Evolutionary conservation across 2,329 filamentous ascomycete genomes (phyloP).

Genomic region (Boeremia exigua): DNA sequence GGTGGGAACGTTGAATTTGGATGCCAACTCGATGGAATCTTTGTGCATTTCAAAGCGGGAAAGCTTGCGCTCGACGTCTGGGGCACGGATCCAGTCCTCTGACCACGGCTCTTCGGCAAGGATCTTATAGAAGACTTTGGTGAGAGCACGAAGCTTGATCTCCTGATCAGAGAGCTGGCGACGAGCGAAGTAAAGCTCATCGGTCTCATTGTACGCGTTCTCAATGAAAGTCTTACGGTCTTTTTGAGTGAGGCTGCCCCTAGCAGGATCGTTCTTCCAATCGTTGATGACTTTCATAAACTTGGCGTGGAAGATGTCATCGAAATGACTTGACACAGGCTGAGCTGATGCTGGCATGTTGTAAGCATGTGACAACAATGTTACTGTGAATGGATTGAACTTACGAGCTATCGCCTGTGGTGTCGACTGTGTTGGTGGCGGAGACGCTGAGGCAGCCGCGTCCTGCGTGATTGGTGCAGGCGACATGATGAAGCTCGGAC

Average conservation of each 20-base stretch:
- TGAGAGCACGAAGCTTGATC: slow-evolving; percentile 45
- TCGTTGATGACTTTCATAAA: slow-evolving; percentile 44
- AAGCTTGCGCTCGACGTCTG: slow-evolving; percentile 47
- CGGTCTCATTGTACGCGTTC: slow-evolving; percentile 37
- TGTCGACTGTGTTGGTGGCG: slow-evolving; percentile 24
- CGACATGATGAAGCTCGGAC: slow-evolving; percentile 38
- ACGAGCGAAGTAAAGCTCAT: slow-evolving; percentile 37
- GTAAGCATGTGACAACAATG: slow-evolving; percentile 8
- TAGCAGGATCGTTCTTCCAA: slow-evolving; percentile 39
- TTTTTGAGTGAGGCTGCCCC: slow-evolving; percentile 36
- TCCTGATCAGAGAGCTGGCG: slow-evolving; percentile 39
- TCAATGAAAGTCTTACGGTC: slow-evolving; percentile 46
- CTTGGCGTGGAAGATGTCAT: slow-evolving; percentile 44
- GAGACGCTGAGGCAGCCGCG: slow-evolving; percentile 29
- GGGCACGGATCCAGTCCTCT: slow-evolving; percentile 47
- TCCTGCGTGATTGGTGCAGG: slow-evolving; percentile 39
- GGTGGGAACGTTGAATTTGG: slow-evolving; percentile 34
- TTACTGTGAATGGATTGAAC: neutral
- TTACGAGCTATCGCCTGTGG: slow-evolving; percentile 19
- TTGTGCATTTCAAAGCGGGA: slow-evolving; percentile 48
- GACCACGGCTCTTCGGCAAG: slow-evolving; percentile 48
- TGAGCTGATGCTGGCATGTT: slow-evolving; percentile 19
- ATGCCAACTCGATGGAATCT: slow-evolving; percentile 42
- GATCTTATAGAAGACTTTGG: slow-evolving; percentile 47
- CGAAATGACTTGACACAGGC: slow-evolving; percentile 34